A percentile compares a stretch with the other conserved stretches of the same genome.
Evolutionary conservation across 441 rosid species (phyloP).

Genomic region (Populus hybrid): DNA sequence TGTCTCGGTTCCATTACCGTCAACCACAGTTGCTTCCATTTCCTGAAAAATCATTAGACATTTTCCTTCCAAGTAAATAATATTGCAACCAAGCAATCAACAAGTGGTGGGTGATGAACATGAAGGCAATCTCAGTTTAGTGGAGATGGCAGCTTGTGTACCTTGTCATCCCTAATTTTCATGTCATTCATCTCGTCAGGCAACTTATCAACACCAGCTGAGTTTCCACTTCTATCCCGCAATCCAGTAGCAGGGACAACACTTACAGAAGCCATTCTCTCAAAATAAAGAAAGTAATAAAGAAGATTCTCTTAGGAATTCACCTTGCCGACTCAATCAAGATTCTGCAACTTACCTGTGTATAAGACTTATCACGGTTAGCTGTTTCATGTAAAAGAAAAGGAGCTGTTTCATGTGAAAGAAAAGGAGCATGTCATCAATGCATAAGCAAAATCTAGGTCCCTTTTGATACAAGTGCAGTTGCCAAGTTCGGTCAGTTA

Average conservation of each 20-base stretch:
- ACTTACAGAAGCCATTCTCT: constrained; percentile 63
- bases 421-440: neutral
- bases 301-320: constrained; percentile 24
- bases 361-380: neutral
- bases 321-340: constrained; percentile 30
- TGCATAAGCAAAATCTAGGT: too few species aligned
- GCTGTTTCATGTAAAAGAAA: neutral
- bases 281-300: constrained; percentile 6
- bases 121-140: neutral
- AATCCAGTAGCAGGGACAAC: constrained; percentile 49
- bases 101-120: neutral
- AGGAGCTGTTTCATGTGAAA: neutral
- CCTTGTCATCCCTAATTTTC: constrained; percentile 94
- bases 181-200: constrained; percentile 89
- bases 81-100: neutral
- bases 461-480: neutral
- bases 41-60: constrained; percentile 40
- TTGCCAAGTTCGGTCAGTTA: neutral
- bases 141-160: constrained; percentile 13
- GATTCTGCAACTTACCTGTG: constrained; percentile 31
- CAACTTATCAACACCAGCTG: constrained; percentile 63
- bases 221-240: constrained; percentile 48
- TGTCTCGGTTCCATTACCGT: constrained; percentile 63
- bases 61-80: constrained; percentile 5
- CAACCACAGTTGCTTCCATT: constrained; percentile 57